Conservation (phyloP, 2,329 filamentous ascomycete genomes). For the Aspergillus fructus region DNA sequence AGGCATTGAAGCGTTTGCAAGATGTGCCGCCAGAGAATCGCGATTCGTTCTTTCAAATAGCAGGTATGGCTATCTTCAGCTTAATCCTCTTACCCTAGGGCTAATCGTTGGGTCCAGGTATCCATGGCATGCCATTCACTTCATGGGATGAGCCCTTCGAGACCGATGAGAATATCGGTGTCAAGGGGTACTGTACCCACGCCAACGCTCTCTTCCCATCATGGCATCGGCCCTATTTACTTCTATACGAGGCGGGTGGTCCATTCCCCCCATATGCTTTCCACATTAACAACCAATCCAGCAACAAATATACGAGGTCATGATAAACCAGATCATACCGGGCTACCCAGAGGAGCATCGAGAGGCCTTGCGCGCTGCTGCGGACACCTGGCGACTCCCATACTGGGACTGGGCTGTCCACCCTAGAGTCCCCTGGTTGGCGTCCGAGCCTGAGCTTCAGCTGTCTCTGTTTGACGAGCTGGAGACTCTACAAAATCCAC, state of each 20-base stretch:
- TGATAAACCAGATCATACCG: background rate
- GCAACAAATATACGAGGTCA: background rate
- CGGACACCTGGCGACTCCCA: constrained; percentile 4
- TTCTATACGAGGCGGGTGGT: constrained; percentile 5
- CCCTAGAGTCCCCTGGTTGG: background rate
- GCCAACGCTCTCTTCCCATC: constrained; percentile 3
- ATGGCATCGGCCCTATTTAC: constrained; percentile 11
- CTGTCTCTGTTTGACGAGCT: background rate
- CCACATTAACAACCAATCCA: background rate
- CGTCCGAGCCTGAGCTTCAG: background rate
- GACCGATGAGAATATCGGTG: background rate
- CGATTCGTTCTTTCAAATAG: background rate
- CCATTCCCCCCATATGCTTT: background rate
- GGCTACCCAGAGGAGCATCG: background rate
- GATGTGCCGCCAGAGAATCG: background rate
- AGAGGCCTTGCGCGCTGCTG: background rate
- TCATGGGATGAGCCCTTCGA: background rate
- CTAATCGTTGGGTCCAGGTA: background rate
- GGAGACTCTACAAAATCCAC: background rate
- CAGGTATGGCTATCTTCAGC: background rate
- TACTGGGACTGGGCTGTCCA: constrained; percentile 10
- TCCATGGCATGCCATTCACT: background rate
- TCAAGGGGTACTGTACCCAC: constrained; percentile 7
- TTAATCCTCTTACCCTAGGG: background rate
- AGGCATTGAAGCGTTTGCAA: background rate